Conservation (phyloP, 1,139 yeast genomes). For the Hanseniaspora uvarum region DNA sequence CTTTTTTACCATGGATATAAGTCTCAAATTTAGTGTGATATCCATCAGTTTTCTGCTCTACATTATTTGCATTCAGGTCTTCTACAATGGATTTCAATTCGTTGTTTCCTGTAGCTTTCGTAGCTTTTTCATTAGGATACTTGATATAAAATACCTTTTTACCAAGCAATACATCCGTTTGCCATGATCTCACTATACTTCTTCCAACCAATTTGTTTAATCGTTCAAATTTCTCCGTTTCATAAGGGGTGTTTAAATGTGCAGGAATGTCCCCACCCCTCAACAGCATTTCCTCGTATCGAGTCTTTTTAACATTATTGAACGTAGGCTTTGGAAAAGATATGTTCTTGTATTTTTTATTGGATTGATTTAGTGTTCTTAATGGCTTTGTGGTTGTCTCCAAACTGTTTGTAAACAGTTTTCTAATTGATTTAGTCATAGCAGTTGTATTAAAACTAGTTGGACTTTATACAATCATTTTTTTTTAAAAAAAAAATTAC, state of each 20-base stretch:
- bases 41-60: not conserved
- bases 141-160: not conserved
- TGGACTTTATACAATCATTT: too few species aligned
- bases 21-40: not conserved
- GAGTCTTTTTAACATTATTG: constrained; percentile 2
- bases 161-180: not conserved
- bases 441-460: too few species aligned
- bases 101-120: too few species aligned
- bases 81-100: not conserved
- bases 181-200: constrained; percentile 1
- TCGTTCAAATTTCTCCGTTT: not conserved
- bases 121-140: not conserved
- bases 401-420: constrained; percentile 6
- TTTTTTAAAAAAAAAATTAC: not conserved
- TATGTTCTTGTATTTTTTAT: not conserved
- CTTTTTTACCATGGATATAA: not conserved
- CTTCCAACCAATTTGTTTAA: not conserved
- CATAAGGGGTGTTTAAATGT: not conserved
- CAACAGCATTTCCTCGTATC: constrained; percentile 5
- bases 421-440: constrained; percentile 8
- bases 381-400: not conserved
- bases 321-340: constrained; percentile 9
- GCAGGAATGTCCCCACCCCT: constrained; percentile 9
- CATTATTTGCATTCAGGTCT: not conserved
- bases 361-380: not conserved